Percentiles rank a stretch among this genome's conserved stretches.
These are phyloP conservation scores for Cercospora citrullina DNA, from an alignment of 2,329 filamentous ascomycete genomes.

Conservation along the genomic window DNA sequence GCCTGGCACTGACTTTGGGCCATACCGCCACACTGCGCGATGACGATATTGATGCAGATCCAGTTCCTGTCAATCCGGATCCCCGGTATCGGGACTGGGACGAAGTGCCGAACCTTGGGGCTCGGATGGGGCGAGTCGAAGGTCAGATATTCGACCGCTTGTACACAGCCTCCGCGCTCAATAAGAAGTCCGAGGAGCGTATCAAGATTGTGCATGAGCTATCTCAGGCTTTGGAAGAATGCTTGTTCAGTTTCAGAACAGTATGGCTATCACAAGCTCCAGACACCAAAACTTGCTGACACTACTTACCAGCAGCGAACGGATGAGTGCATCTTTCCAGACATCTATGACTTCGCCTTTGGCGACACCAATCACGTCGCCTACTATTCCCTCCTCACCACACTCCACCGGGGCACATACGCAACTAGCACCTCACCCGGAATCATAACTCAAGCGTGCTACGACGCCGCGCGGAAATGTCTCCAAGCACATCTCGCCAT, in stretches of 20 bases:
- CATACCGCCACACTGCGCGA: constrained; percentile 18
- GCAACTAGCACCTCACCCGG: constrained; percentile 13
- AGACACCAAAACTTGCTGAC: neutral
- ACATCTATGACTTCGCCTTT: constrained; percentile 13
- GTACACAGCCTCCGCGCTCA: constrained; percentile 18
- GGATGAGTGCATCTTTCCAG: constrained; percentile 9
- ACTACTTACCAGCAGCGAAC: neutral
- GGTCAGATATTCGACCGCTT: constrained; percentile 18
- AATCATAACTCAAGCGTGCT: constrained; percentile 17
- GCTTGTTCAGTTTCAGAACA: neutral
- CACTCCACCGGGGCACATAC: constrained; percentile 16
- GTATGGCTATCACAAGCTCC: neutral
- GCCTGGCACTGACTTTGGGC: constrained; percentile 13
- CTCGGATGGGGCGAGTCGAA: constrained; percentile 7
- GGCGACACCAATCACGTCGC: constrained; percentile 7
- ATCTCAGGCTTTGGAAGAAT: constrained; percentile 4
- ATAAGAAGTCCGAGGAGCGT: constrained; percentile 12
- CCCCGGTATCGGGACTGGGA: constrained; percentile 13
- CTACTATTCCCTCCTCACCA: constrained; percentile 20
- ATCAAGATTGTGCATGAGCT: constrained; percentile 14
- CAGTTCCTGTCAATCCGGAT: constrained; percentile 1
- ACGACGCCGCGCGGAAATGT: constrained; percentile 18
- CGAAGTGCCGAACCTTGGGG: neutral
- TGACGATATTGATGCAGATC: constrained; percentile 19
- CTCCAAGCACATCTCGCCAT: constrained; percentile 16